A percentile compares a stretch with the other conserved stretches of the same genome.
Conservation (phyloP, 805 yeast genomes). For the Pichia rugopelliculosa region DNA sequence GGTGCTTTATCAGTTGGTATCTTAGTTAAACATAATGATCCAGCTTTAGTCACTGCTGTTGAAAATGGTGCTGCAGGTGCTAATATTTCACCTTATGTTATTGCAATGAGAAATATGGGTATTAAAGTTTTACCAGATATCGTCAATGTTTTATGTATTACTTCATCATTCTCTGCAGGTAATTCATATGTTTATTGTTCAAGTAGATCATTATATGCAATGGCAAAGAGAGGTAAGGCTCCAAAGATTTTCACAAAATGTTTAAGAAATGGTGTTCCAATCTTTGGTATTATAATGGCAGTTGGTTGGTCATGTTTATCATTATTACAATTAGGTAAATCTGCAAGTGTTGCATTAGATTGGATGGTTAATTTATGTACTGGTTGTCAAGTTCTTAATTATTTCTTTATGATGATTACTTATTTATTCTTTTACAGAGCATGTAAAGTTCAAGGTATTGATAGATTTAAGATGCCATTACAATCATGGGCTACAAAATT, state of each 20-base stretch:
- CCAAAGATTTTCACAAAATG: conserved; percentile 60
- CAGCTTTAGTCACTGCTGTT: conserved; percentile 49
- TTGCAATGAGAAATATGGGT: conserved; percentile 67
- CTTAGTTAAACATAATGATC: conserved; percentile 64
- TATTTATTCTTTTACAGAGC: conserved; percentile 61
- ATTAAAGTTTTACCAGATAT: conserved; percentile 65
- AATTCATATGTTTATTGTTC: conserved; percentile 74
- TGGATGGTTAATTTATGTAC: conserved; percentile 28
- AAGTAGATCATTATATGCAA: conserved; percentile 57
- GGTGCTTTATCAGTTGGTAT: conserved; percentile 77
- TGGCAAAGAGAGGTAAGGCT: conserved; percentile 66
- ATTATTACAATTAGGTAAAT: conserved; percentile 30
- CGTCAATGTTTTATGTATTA: conserved; percentile 68
- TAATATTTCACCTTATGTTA: conserved; percentile 72
- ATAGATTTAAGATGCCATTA: conserved; percentile 37
- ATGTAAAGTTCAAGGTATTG: conserved; percentile 46
- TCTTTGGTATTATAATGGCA: conserved; percentile 32
- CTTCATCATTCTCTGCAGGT: conserved; percentile 78
- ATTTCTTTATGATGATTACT: conserved; percentile 34
- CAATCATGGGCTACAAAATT: conserved; percentile 42
- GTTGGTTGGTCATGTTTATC: conserved; percentile 21
- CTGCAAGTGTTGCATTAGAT: conserved; percentile 24
- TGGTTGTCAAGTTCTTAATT: conserved; percentile 25
- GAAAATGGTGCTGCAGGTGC: conserved; percentile 64
- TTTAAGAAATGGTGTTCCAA: conserved; percentile 50